Conservation (phyloP, 306 rosid species). For the Vicia sativa region DNA sequence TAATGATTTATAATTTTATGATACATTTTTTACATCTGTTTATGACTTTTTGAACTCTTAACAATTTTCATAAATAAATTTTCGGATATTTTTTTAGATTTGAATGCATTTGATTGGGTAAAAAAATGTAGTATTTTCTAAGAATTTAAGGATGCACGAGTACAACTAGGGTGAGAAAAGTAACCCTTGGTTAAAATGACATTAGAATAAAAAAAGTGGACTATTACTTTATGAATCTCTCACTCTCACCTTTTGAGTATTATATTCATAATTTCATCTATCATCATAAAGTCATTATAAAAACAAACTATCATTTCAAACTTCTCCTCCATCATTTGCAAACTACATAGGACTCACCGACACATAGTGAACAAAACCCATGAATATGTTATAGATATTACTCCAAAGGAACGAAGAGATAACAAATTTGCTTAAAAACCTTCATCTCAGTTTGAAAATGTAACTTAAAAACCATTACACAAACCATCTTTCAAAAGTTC, state of each 20-base stretch:
- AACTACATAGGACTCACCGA: neutral
- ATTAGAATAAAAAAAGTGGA: too few species aligned
- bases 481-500: conserved; percentile 34
- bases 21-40: too few species aligned
- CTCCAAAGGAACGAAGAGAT: neutral
- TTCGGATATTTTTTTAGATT: too few species aligned
- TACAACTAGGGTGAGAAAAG: too few species aligned
- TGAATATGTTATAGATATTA: neutral
- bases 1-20: too few species aligned
- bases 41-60: too few species aligned
- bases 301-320: neutral
- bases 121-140: too few species aligned
- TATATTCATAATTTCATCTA: neutral
- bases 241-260: neutral
- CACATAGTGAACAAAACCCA: neutral
- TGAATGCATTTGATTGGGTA: too few species aligned
- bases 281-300: neutral
- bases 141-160: too few species aligned
- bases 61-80: too few species aligned
- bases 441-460: conserved; percentile 1
- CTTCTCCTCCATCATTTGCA: neutral
- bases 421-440: conserved; percentile 31
- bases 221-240: neutral
- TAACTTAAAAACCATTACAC: conserved; percentile 5
- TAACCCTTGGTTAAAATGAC: too few species aligned